Base-by-base conservation (phyloP, 2,329 filamentous ascomycete genomes). In the Penicillium paneum region DNA sequence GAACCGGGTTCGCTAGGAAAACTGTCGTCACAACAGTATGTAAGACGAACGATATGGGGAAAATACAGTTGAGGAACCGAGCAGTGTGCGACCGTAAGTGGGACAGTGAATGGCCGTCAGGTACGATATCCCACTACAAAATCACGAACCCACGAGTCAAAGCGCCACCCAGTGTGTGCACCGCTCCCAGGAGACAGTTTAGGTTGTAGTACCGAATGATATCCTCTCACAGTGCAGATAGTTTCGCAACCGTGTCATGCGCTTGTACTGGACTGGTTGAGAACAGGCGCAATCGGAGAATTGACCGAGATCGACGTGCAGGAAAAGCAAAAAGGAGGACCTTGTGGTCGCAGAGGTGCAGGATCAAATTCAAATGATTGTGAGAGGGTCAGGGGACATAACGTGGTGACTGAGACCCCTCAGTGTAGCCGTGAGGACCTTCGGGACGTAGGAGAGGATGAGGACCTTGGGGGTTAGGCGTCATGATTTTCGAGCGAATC, bases 391-490 rank as follows among this genome's bases (percentile, higher is more conserved):
- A 43, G 50, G 48, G 40, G 52, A 31, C 36, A 46, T 41, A 45
- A 46, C 36, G 31, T 40, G 29, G 28, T 53, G 28, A 47, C 43
- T 39, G 35, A 42, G 48, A 44, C 51, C 43, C 17, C 49, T 46
- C 38, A 39, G 26, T 45, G 44, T 35, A 39, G 34, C 39, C 19
- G 55, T 61, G 53, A 53, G 55, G 52, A 65, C 60, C 54, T 56
- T 61, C 35, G 52, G 58, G 54, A 54, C 52, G 52, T 28, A 29
- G 40, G 40, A 31, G 34, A 42, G 46, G 50, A 55, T 60, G 65
- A 58, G 68, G 67, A 72, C 69, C 70, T 71, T 72, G 70, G 61
- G 65, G 66, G 64, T 61, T 54, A 63, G 51, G 54, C 62, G 59
- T 63, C 58, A 66, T 62, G 38, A 46, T 55, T 46, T 46, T 46